Evolutionary conservation across 2,329 filamentous ascomycete species (phyloP).

Genomic region (Exophiala phaeomuriformis): DNA sequence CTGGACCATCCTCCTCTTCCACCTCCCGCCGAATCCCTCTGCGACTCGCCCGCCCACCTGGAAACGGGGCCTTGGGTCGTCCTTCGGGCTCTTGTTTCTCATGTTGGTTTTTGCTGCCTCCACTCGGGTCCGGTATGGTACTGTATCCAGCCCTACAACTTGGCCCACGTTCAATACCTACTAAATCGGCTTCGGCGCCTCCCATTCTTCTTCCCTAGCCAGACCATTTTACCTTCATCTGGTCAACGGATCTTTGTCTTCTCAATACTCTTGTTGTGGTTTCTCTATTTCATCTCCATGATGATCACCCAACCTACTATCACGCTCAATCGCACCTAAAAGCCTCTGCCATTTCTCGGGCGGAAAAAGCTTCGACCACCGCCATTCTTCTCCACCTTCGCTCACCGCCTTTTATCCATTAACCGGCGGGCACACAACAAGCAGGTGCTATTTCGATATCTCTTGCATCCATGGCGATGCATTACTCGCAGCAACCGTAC

Average conservation of each 20-base stretch:
- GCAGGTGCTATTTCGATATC: constrained; percentile 7
- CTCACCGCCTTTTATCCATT: constrained; percentile 19
- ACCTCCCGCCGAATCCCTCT: not conserved
- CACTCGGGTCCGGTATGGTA: constrained; percentile 19
- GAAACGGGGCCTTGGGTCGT: constrained; percentile 11
- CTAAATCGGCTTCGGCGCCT: constrained; percentile 16
- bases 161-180: constrained; percentile 10
- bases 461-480: constrained; percentile 29
- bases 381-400: constrained; percentile 15
- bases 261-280: constrained; percentile 6
- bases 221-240: constrained; percentile 12
- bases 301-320: not conserved
- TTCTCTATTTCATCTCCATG: not conserved
- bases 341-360: not conserved
- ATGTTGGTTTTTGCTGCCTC: constrained; percentile 9
- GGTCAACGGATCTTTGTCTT: constrained; percentile 2
- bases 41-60: constrained; percentile 9
- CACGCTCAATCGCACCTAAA: not conserved
- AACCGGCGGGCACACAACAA: constrained; percentile 13
- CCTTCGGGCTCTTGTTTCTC: constrained; percentile 16
- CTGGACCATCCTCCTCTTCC: constrained; percentile 1
- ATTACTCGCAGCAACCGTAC: constrained; percentile 38
- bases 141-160: constrained; percentile 11
- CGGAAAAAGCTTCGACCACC: constrained; percentile 7
- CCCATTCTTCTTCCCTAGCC: constrained; percentile 1